phyloP scores from a whole-genome alignment of 768 basidiomycete species.

The Phylloporus sp. region DNA sequence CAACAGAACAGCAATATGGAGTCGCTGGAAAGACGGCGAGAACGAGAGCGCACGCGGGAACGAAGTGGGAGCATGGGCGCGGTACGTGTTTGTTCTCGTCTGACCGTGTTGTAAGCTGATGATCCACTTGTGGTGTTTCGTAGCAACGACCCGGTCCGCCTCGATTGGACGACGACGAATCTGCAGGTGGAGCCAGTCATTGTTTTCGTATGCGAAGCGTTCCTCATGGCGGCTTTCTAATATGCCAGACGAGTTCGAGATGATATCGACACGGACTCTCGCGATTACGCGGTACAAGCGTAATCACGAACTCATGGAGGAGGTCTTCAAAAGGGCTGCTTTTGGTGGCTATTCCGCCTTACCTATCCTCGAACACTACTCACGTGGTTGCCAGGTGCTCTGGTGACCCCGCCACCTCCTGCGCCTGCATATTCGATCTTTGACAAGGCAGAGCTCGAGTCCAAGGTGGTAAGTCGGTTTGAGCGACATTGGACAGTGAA shows the following conservation, averaged over 20 bases:
- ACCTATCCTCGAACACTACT: background rate
- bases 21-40: slow-evolving; percentile 57
- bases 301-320: slow-evolving; percentile 83
- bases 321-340: slow-evolving; percentile 70
- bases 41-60: slow-evolving; percentile 52
- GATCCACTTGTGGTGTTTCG: background rate
- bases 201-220: background rate
- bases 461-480: slow-evolving; percentile 44
- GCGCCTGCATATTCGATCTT: slow-evolving; percentile 60
- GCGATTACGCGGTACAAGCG: slow-evolving; percentile 69
- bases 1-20: slow-evolving; percentile 74
- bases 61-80: slow-evolving; percentile 38
- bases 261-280: slow-evolving; percentile 66
- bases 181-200: slow-evolving; percentile 43
- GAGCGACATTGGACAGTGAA: background rate
- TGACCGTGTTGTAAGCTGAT: background rate
- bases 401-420: slow-evolving; percentile 35
- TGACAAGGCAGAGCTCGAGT: slow-evolving; percentile 50
- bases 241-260: slow-evolving; percentile 56
- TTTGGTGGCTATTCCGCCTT: slow-evolving; percentile 37
- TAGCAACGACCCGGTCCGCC: slow-evolving; percentile 32
- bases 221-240: background rate
- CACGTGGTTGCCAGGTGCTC: slow-evolving; percentile 35
- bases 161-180: slow-evolving; percentile 54
- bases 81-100: slow-evolving; percentile 28